Evolutionary conservation across 768 basidiomycete genomes (phyloP), one percentile per base, ranked within the genome.

Genomic region (Macrolepiota albuminosa): DNA sequence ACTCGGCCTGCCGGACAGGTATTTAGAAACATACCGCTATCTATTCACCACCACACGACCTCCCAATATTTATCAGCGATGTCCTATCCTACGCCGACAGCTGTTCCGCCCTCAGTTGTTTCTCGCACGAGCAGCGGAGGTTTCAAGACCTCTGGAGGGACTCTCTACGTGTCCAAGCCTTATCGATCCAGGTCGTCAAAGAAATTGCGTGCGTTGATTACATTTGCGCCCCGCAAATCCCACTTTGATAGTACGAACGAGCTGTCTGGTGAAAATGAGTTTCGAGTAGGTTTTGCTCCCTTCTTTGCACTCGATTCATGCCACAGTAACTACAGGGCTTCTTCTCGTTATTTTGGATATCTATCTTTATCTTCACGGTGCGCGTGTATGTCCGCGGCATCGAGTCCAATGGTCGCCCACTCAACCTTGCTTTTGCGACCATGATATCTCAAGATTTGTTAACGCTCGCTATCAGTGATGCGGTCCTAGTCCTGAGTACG

Each of bases 261-360:
- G 67, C 71, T 74, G 11, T 88, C 88, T 24, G 83, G 84, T 34
- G 72, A 81, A 10, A 96, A 98, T 72, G 89, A 94, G 71, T 97
- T 97, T 72, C 83, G 95, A 62, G 88, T 89, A 70, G 47, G 79
- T 74, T 21, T 21, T 21, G 33, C 43, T 18, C 51, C n/a, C 4
- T 24, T 29, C 16, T 33, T 50, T 47, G 33, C 29, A 53, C 40
- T 21, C 31, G 31, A 18, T 40, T 33, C 47, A 47, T 51, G n/a
- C 24, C 62, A 47, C 56, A 60, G 24, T 60, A 31, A 13, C 58
- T 49, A 14, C 66, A 91, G 88, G 96, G 96, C 1, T 98, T 98
- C 78, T 98, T 94, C 73, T 85, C 90, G 4, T 81, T 98, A 53
- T 98, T 98, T 76, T 98, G 97, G 87, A 85, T 91, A 57, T 88